Conservation (phyloP, 352 stramenopile species). For the Globisporangium splendens region DNA sequence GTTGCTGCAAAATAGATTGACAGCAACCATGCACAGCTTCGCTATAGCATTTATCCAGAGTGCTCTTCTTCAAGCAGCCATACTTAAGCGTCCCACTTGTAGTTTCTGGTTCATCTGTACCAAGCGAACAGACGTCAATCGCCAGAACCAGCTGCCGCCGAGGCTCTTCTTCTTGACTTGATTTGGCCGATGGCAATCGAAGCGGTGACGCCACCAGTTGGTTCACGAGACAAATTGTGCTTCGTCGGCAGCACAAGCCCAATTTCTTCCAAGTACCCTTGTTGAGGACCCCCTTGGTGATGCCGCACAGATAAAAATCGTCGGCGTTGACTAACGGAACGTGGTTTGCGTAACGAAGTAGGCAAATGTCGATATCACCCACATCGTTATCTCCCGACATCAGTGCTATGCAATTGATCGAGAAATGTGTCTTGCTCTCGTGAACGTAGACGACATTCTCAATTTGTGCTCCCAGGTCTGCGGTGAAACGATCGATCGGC, state of each 20-base stretch:
- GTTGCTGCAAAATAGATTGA: constrained; percentile 39
- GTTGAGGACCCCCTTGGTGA: constrained; percentile 35
- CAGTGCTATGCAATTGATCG: constrained; percentile 47
- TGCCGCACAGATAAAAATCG: constrained; percentile 54
- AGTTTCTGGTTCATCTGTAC: not conserved
- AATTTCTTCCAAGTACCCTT: constrained; percentile 55
- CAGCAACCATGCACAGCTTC: constrained; percentile 34
- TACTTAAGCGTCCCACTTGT: constrained; percentile 35
- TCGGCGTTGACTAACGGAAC: constrained; percentile 57
- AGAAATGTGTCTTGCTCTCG: constrained; percentile 23
- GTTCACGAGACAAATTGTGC: constrained; percentile 37
- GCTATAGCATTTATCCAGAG: constrained; percentile 44
- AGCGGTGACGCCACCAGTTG: constrained; percentile 39
- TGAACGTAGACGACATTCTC: constrained; percentile 48
- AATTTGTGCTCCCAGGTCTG: constrained; percentile 30
- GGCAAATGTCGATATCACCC: constrained; percentile 43
- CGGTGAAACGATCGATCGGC: constrained; percentile 56
- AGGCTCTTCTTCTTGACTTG: constrained; percentile 6
- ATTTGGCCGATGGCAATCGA: constrained; percentile 10
- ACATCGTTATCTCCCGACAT: constrained; percentile 25
- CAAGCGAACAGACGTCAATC: constrained; percentile 43
- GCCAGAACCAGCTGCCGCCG: constrained; percentile 35
- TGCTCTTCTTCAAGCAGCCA: constrained; percentile 47
- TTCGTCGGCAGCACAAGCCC: constrained; percentile 37
- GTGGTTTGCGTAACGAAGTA: constrained; percentile 77